Conservation (phyloP, 768 basidiomycete species). For the Serendipita sp. region DNA sequence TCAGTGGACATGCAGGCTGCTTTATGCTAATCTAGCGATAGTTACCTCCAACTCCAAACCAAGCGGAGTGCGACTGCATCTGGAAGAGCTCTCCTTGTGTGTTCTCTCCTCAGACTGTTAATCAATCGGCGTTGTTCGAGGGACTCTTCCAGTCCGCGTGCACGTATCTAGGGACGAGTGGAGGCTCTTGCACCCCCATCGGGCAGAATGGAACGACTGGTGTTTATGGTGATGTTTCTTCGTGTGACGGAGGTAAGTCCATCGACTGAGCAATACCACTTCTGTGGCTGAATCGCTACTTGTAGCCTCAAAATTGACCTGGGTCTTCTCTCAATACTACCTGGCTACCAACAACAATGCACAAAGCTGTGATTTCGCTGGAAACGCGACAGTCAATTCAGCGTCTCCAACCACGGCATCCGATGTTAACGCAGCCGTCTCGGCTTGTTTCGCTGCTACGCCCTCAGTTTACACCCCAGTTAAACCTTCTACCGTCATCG, state of each 20-base stretch:
- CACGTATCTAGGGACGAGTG: slow-evolving; percentile 39
- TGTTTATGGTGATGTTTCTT: slow-evolving; percentile 57
- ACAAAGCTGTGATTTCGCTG: slow-evolving; percentile 60
- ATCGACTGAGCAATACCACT: not conserved
- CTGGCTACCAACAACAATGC: slow-evolving; percentile 41
- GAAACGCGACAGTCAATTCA: slow-evolving; percentile 67
- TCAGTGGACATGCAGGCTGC: too few species aligned
- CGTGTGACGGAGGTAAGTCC: slow-evolving; percentile 61
- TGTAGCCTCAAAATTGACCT: slow-evolving; percentile 63
- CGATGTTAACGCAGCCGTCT: slow-evolving; percentile 39
- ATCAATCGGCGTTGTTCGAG: slow-evolving; percentile 46
- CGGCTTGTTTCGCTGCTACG: slow-evolving; percentile 52
- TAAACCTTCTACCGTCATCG: slow-evolving; percentile 15
- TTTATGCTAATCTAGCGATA: not conserved
- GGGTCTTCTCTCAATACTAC: slow-evolving; percentile 67
- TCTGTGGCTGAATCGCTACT: slow-evolving; percentile 7
- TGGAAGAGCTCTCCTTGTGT: slow-evolving; percentile 47
- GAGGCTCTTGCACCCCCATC: slow-evolving; percentile 47
- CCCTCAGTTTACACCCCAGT: slow-evolving; percentile 48
- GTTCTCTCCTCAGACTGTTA: slow-evolving; percentile 48
- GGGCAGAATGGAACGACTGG: slow-evolving; percentile 58
- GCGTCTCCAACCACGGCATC: slow-evolving; percentile 33
- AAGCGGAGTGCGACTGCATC: slow-evolving; percentile 64
- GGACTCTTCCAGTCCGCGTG: slow-evolving; percentile 53
- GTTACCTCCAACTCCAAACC: slow-evolving; percentile 74